These are phyloP conservation scores for Canariomyces notabilis DNA, from an alignment of 2,329 filamentous ascomycete genomes.

Conservation along the genomic window DNA sequence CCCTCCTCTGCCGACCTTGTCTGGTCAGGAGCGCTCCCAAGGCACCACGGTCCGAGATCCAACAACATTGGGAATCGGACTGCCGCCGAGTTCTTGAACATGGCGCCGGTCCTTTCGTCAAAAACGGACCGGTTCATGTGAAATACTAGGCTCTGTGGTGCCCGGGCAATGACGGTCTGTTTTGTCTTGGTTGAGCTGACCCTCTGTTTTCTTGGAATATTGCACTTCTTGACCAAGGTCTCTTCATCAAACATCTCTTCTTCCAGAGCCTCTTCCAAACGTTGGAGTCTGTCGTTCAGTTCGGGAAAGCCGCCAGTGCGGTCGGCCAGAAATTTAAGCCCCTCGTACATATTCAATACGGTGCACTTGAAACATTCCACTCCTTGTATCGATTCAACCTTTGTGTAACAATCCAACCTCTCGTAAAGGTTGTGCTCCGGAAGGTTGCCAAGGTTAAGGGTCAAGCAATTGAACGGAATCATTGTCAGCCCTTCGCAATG, in stretches of 20 bases:
- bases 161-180: slow-evolving; percentile 77
- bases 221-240: slow-evolving; percentile 58
- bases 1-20: slow-evolving; percentile 22
- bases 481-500: slow-evolving; percentile 83
- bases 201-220: slow-evolving; percentile 61
- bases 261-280: slow-evolving; percentile 66
- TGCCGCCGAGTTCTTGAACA: slow-evolving; percentile 76
- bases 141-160: slow-evolving; percentile 74
- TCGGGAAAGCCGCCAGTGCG: slow-evolving; percentile 44
- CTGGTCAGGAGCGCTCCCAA: slow-evolving; percentile 52
- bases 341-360: slow-evolving; percentile 52
- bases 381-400: slow-evolving; percentile 77
- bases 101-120: slow-evolving; percentile 71
- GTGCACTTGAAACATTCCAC: slow-evolving; percentile 93
- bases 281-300: slow-evolving; percentile 52
- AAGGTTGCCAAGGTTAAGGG: slow-evolving; percentile 68
- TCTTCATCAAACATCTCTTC: slow-evolving; percentile 74
- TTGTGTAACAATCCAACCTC: slow-evolving; percentile 77
- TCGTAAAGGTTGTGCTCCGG: slow-evolving; percentile 66
- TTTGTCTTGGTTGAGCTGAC: slow-evolving; percentile 80
- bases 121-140: slow-evolving; percentile 93
- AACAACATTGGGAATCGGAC: slow-evolving; percentile 71
- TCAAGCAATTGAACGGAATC: slow-evolving; percentile 91
- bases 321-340: slow-evolving; percentile 45
- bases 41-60: slow-evolving; percentile 78